These are phyloP conservation scores for Perkinsus marinus DNA, from an alignment of 169 alveolate genomes.

Conservation along the genomic window DNA sequence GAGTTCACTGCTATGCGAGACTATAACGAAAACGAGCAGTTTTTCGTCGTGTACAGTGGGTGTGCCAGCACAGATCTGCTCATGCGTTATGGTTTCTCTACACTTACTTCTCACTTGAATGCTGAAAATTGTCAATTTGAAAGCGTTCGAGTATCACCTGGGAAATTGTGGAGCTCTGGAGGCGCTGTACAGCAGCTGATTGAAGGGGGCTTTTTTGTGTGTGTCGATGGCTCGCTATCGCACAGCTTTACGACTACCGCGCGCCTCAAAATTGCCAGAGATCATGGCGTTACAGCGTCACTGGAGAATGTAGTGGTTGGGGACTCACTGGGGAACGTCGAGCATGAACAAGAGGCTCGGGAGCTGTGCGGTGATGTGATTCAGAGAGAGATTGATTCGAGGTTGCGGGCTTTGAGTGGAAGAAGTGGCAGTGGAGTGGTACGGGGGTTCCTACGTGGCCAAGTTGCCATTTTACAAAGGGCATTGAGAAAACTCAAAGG, in stretches of 20 bases:
- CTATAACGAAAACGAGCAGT: neutral
- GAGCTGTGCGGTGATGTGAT: neutral
- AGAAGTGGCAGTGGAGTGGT: neutral
- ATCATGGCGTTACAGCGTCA: neutral
- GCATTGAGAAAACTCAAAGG: neutral
- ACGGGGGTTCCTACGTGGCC: neutral
- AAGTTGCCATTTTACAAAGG: neutral
- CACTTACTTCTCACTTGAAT: neutral
- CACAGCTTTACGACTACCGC: neutral
- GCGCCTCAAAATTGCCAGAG: neutral
- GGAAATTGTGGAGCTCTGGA: neutral
- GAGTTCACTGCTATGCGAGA: neutral
- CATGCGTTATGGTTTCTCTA: neutral
- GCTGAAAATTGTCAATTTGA: neutral
- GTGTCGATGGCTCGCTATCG: neutral
- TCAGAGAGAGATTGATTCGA: neutral
- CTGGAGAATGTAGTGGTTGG: neutral
- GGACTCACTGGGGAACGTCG: neutral
- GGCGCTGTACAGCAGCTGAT: neutral
- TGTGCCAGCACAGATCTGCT: neutral
- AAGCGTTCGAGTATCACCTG: neutral
- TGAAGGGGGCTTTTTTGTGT: neutral
- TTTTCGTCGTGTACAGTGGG: neutral
- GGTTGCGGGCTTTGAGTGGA: neutral
- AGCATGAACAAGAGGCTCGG: neutral